Base-by-base conservation (phyloP, 306 rosid species). In the Citrullus mucosospermus region DNA sequence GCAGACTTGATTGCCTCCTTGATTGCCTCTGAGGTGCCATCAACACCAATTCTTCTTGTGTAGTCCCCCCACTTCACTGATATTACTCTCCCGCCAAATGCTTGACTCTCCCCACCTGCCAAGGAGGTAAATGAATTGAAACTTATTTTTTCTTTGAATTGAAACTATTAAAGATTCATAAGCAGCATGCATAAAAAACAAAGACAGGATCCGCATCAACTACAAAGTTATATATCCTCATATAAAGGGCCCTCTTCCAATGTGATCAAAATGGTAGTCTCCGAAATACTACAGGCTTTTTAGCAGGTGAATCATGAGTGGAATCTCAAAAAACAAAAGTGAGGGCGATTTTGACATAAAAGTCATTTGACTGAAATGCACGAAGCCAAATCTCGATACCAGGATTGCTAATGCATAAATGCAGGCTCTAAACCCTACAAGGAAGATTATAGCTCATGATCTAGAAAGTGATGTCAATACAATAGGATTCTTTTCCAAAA, bases 31-130 rank as follows among this genome's bases (percentile, higher is more conserved):
- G 96, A 81, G 18, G 92, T 83, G 69, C 97, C 98, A 36, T 95
- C 98, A 63, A 95, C 85, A 57, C 98, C 98, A 57, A 92, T 90
- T 75, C 98, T 88, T 80, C 98, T 88, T 3, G 96, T 92, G 78
- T 92, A 90, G 81, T 89, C 92, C 9, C 98, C 93, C 93, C 97
- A 95, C 85, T 88, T 95, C 79, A 92, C 97, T 43, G 91, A 88
- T 86, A 95, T 95, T 73, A 95, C 96, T 87, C 97, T 89, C 83
- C 96, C 96, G 54, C 93, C 86, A 80, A 85, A 90, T 73, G 96
- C 86, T 77, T 93, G 97, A 80, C 83, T 81, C 81, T 92, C 98
- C 60, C 84, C 92, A 82, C 92, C 98, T 93, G 83, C 85, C 77
- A 71, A 76, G 70, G 70, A 76, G 59, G 59, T 28, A 6, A 75